phyloP scores from a whole-genome alignment of 192 early-diverging fungal species.

The Dissophora globulifera region DNA sequence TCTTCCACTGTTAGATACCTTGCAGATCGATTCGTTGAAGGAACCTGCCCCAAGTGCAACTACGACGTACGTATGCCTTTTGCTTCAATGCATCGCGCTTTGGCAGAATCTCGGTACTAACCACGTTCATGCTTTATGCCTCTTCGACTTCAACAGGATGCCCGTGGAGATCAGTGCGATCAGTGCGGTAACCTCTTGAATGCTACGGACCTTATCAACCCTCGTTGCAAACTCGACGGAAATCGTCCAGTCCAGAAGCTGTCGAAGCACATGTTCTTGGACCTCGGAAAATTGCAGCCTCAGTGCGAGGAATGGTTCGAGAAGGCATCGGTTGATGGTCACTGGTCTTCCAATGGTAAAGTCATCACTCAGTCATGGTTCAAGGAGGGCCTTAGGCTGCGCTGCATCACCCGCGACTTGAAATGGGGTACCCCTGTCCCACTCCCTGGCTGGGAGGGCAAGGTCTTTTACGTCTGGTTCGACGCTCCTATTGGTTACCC shows the following conservation, averaged over 20 bases:
- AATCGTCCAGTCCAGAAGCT: constrained; percentile 82
- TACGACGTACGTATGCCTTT: constrained; percentile 65
- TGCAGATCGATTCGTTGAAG: constrained; percentile 98
- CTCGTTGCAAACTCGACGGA: constrained; percentile 93
- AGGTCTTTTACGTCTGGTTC: constrained; percentile 99
- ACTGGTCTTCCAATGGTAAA: constrained; percentile 90
- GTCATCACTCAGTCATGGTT: constrained; percentile 94
- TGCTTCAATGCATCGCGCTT: neutral
- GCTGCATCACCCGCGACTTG: constrained; percentile 98
- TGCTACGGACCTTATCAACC: constrained; percentile 91
- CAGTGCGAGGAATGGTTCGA: constrained; percentile 80
- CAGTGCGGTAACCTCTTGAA: constrained; percentile 90
- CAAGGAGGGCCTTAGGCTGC: constrained; percentile 88
- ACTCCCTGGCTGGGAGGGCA: constrained; percentile 79
- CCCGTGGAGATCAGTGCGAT: constrained; percentile 99
- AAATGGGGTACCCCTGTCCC: constrained; percentile 99
- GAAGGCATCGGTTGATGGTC: constrained; percentile 75
- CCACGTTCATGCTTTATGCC: too few relatives aligned
- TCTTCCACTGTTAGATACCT: constrained; percentile 82
- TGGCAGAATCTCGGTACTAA: too few relatives aligned
- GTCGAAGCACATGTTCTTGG: constrained; percentile 92
- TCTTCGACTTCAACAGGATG: constrained; percentile 68
- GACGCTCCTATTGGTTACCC: constrained; percentile 98
- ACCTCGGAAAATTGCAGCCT: constrained; percentile 83
- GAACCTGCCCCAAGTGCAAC: constrained; percentile 90